These are phyloP conservation scores for Trifolium fragiferum DNA, from an alignment of 306 rosid genomes.

Conservation along the genomic window DNA sequence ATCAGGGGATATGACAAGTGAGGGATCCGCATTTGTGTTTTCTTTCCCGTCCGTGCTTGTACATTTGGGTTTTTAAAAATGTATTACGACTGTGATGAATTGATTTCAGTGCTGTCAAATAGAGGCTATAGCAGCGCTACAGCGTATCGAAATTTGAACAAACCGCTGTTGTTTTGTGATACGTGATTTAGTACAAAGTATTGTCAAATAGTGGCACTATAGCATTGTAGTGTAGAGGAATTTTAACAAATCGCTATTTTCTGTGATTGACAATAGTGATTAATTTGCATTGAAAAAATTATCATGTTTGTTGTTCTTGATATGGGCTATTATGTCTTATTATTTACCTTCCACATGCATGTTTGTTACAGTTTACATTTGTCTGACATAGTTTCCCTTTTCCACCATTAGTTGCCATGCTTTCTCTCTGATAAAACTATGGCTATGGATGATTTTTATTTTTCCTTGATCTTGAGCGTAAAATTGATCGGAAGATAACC, in stretches of 20 bases:
- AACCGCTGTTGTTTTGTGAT: no score
- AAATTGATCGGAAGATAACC: neutral
- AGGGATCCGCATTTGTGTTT: slow-evolving; percentile 11
- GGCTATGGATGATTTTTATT: neutral
- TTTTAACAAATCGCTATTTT: no score
- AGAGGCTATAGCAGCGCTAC: no score
- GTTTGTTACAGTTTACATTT: slow-evolving; percentile 24
- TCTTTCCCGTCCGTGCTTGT: neutral
- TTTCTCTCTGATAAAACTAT: neutral
- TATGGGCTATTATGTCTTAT: neutral
- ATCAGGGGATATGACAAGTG: slow-evolving; percentile 1
- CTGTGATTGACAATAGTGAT: no score
- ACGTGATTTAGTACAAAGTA: no score
- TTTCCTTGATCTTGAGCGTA: slow-evolving; percentile 10
- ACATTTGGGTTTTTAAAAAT: neutral
- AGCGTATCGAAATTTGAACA: no score
- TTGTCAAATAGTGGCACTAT: no score
- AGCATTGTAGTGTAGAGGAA: no score
- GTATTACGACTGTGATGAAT: neutral
- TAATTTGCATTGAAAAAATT: neutral
- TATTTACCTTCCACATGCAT: slow-evolving; percentile 1
- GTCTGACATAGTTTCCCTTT: neutral
- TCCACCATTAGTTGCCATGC: neutral
- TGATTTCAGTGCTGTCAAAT: no score
- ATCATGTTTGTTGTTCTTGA: neutral